A percentile compares a stretch with the other conserved stretches of the same genome.
Conservation (phyloP, 345 rosid genomes). For the Passiflora organensis region DNA sequence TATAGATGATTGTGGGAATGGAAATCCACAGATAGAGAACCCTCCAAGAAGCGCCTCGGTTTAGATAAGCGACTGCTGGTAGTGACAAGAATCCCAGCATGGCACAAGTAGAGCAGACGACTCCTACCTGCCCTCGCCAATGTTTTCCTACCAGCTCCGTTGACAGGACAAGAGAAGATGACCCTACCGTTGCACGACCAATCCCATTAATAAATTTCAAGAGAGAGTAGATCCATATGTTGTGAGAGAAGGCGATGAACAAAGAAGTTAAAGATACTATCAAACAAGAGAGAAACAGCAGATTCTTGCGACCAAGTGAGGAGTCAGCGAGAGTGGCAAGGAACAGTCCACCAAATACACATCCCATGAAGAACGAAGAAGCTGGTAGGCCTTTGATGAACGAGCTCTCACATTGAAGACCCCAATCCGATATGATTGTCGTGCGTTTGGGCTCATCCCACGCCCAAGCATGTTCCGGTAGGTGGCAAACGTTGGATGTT, state of each 20-base stretch:
- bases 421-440: conserved; percentile 17
- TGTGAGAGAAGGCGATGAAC: conserved; percentile 12
- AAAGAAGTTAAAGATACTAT: conserved; percentile 12
- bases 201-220: conserved; percentile 15
- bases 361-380: conserved; percentile 22
- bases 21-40: conserved; percentile 13
- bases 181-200: conserved; percentile 18
- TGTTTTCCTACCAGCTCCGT: conserved; percentile 18
- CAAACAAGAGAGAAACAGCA: conserved; percentile 14
- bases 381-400: conserved; percentile 21
- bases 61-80: conserved; percentile 10
- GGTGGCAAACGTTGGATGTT: not conserved
- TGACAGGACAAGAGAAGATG: conserved; percentile 16
- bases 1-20: not conserved
- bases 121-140: conserved; percentile 17
- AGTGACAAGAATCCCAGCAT: conserved; percentile 22
- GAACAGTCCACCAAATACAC: conserved; percentile 12
- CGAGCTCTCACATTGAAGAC: conserved; percentile 15
- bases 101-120: conserved; percentile 9
- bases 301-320: conserved; percentile 17
- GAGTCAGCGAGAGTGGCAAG: conserved; percentile 21
- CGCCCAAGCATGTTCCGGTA: conserved; percentile 3
- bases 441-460: conserved; percentile 4
- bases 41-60: conserved; percentile 16
- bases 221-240: conserved; percentile 16